A percentile compares a stretch with the other conserved stretches of the same genome.
These are phyloP conservation scores for Pleurotus salmoneostramineus DNA, from an alignment of 768 basidiomycete species.

Conservation along the genomic window DNA sequence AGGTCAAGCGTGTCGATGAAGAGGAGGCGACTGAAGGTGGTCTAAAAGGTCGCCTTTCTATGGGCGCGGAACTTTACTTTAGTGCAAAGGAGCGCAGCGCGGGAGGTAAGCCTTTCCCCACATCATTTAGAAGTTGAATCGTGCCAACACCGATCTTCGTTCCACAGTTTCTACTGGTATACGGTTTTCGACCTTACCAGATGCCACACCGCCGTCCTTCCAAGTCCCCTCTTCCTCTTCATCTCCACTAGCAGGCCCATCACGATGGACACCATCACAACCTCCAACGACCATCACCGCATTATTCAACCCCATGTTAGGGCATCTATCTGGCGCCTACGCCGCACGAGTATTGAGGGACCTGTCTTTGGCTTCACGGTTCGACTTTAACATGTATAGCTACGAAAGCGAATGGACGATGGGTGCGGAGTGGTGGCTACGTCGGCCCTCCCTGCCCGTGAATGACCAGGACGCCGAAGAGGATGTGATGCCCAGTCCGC, in stretches of 20 bases:
- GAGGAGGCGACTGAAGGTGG: slow-evolving; percentile 93
- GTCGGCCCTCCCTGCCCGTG: slow-evolving; percentile 40
- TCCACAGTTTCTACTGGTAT: slow-evolving; percentile 82
- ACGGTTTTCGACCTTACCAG: slow-evolving; percentile 90
- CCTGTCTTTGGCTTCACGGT: slow-evolving; percentile 82
- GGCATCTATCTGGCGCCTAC: slow-evolving; percentile 89
- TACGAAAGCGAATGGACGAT: slow-evolving; percentile 96
- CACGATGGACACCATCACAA: slow-evolving; percentile 47
- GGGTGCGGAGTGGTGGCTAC: slow-evolving; percentile 95
- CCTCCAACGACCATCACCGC: slow-evolving; percentile 95
- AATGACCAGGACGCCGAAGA: slow-evolving; percentile 9
- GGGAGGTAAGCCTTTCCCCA: slow-evolving; percentile 57
- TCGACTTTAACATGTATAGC: slow-evolving; percentile 96
- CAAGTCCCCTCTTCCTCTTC: slow-evolving; percentile 36
- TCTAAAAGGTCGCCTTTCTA: slow-evolving; percentile 83
- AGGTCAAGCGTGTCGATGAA: slow-evolving; percentile 83
- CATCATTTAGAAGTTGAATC: not conserved
- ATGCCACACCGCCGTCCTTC: slow-evolving; percentile 65
- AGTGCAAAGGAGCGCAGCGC: slow-evolving; percentile 91
- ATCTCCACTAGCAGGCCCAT: slow-evolving; percentile 26
- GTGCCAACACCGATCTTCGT: not conserved
- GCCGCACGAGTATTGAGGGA: slow-evolving; percentile 84
- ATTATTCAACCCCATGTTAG: slow-evolving; percentile 94
- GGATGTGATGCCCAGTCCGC: slow-evolving; percentile 2
- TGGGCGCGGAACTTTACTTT: slow-evolving; percentile 92